A percentile compares a stretch with the other conserved stretches of the same genome.
phyloP scores from a whole-genome alignment of 2,329 filamentous ascomycete genomes.

The Aspergillus bombycis region DNA sequence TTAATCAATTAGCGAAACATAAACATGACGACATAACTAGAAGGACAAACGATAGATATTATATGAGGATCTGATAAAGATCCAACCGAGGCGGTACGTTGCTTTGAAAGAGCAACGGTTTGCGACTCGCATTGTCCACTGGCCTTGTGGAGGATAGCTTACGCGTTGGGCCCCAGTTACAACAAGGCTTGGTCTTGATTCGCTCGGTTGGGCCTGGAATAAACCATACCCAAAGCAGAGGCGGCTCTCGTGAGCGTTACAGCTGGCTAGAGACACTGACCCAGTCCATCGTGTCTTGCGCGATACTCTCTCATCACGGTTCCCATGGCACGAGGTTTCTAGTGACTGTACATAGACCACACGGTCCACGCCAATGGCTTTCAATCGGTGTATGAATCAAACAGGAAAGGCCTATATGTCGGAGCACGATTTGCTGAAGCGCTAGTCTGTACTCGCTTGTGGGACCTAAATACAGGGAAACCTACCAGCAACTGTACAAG shows the following conservation, averaged over 20 bases:
- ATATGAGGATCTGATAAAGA: not conserved
- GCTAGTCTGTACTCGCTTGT: not conserved
- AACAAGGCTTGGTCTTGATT: conserved; percentile 56
- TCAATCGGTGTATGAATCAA: not conserved
- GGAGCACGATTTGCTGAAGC: not conserved
- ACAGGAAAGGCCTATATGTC: not conserved
- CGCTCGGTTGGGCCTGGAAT: conserved; percentile 45
- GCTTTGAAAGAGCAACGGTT: conserved; percentile 48
- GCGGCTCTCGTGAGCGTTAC: no score
- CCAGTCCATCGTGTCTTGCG: not conserved
- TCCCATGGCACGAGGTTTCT: not conserved
- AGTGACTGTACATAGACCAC: not conserved
- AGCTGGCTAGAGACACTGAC: not conserved
- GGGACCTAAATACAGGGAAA: no score
- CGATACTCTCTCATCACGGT: not conserved
- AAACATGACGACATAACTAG: not conserved
- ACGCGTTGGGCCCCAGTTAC: conserved; percentile 54
- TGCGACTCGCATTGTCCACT: conserved; percentile 48
- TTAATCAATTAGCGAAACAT: not conserved
- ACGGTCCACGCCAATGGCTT: not conserved
- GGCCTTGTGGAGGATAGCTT: conserved; percentile 54
- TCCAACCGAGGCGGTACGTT: conserved; percentile 19
- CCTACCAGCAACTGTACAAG: no score
- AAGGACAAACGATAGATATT: not conserved
- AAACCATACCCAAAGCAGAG: not conserved